Conservation (phyloP, 2,329 filamentous ascomycete species). For the Curvularia hawaiiensis region DNA sequence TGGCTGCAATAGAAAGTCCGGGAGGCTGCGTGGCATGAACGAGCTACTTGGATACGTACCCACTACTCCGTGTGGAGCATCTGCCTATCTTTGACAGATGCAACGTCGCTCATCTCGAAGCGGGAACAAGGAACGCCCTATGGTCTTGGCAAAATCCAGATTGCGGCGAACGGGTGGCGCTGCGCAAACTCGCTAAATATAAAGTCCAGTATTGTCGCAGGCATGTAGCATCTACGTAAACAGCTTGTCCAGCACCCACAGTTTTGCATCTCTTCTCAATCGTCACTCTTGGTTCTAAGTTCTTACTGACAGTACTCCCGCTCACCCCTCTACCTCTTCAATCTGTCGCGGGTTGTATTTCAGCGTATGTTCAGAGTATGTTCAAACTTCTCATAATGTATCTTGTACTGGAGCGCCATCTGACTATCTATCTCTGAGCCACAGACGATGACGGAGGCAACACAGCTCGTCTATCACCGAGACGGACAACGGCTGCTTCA, state of each 20-base stretch:
- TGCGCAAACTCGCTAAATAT: neutral
- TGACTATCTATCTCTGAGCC: constrained; percentile 25
- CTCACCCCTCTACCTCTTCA: neutral
- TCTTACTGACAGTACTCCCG: neutral
- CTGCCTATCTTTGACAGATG: neutral
- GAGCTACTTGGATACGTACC: neutral
- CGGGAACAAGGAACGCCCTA: constrained; percentile 3
- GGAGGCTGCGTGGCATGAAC: neutral
- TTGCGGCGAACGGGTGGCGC: neutral
- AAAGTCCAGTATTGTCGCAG: neutral
- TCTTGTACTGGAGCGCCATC: neutral
- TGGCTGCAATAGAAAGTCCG: neutral
- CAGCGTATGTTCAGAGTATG: neutral
- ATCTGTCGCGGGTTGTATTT: neutral
- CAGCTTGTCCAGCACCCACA: neutral
- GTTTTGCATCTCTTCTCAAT: too few species aligned
- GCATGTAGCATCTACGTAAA: neutral
- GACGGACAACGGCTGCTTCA: constrained; percentile 51
- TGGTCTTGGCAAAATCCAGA: neutral
- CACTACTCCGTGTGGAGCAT: neutral
- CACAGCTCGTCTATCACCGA: constrained; percentile 45
- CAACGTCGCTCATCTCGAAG: neutral
- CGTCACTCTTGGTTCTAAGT: too few species aligned
- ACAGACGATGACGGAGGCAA: constrained; percentile 1
- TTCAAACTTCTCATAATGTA: too few species aligned